Evolutionary conservation across 192 early-diverging fungal species (phyloP).

Genomic region (Linnemannia exigua): DNA sequence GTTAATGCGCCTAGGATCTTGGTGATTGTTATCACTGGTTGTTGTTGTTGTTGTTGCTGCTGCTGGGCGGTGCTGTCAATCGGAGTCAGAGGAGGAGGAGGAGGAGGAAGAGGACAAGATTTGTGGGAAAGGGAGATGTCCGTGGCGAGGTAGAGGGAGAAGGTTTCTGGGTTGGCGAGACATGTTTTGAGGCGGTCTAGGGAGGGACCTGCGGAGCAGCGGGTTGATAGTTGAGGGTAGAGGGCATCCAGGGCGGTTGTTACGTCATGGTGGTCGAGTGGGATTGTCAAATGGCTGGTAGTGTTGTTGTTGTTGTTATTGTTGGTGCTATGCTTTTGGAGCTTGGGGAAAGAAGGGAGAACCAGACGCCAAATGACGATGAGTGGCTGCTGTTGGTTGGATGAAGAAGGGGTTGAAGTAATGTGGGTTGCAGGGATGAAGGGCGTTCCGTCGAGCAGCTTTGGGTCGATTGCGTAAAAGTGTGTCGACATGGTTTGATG

Average conservation of each 20-base stretch:
- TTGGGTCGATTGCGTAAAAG: conserved; percentile 27
- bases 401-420: not conserved
- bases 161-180: conserved; percentile 24
- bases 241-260: conserved; percentile 15
- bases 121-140: not conserved
- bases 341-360: not conserved
- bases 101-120: conserved; percentile 5
- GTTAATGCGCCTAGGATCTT: conserved; percentile 58
- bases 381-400: not conserved
- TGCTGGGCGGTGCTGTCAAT: not conserved
- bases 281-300: not conserved
- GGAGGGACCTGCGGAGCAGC: conserved; percentile 13
- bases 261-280: conserved; percentile 4
- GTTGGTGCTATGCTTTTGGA: not conserved
- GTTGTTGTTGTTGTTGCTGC: too few relatives aligned
- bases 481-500: too few relatives aligned
- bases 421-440: not conserved
- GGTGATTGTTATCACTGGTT: not conserved
- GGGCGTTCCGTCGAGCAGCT: conserved; percentile 5
- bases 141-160: conserved; percentile 41
- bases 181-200: conserved; percentile 19
- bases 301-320: not conserved
- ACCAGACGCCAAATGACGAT: conserved; percentile 42
- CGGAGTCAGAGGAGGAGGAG: not conserved
- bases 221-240: conserved; percentile 42